Base-by-base conservation (phyloP, 2,329 filamentous ascomycete genomes). In the Diplodia mutila region DNA sequence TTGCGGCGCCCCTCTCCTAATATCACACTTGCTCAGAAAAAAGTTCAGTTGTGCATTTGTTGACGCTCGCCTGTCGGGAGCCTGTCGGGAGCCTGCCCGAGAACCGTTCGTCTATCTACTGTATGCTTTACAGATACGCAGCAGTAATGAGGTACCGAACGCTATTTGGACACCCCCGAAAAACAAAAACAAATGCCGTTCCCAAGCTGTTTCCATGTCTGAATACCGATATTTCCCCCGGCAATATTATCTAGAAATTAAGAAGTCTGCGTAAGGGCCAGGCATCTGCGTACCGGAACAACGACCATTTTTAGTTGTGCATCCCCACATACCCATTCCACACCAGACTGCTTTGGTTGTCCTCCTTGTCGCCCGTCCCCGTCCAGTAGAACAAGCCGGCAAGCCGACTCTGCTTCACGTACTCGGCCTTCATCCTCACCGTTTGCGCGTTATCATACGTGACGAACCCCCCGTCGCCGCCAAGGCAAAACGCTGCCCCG, bases 331-430 rank as follows among this genome's bases (percentile, higher is more conserved):
- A 88, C 4, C 88, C 88, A 37, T 87, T 85, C 65, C 83, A 83
- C 27, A 90, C 85, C 69, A 91, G 73, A 73, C 88, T 90, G 71
- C 85, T 80, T 9, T 77, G 71, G 49, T 78, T 74, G 6, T 72
- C 85, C 49, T 79, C 76, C 8, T 86, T 85, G 80, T 95, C 92
- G 3, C 86, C 88, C 16, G 90, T 89, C n/a, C 89, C 90, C 65
- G 90, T 89, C 90, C 90, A 94, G 78, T 94, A 95, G 77, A 93
- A 94, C 9, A 95, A 79, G 0, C 92, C 92, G 32, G 89, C 91
- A 21, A 95, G 81, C 32, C 86, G 85, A 72, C 90, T 89, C 72
- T 90, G 86, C 73, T 87, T 90, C 77, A 89, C 91, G 76, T 90
- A 94, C 7, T 83, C 81, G 1, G 90, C 92, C 80, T 95, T 95